phyloP scores from a whole-genome alignment of 805 yeast genomes.

The Cyberlindnera japonica region DNA sequence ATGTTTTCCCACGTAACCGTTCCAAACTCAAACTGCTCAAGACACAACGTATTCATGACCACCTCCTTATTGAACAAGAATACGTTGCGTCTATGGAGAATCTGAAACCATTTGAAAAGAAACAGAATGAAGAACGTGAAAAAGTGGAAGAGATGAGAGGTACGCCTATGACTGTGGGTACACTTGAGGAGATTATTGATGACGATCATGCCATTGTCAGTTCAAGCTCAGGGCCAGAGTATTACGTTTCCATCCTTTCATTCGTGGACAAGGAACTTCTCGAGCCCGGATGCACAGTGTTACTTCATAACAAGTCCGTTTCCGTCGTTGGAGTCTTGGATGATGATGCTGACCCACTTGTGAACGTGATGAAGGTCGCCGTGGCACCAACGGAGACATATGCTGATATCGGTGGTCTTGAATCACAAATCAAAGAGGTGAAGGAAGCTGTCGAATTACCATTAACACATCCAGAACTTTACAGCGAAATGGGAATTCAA shows the following conservation, averaged over 20 bases:
- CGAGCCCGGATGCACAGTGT: constrained; percentile 96
- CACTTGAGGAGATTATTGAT: constrained; percentile 94
- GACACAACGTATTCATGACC: constrained; percentile 96
- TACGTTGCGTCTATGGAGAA: constrained; percentile 93
- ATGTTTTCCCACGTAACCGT: constrained; percentile 87
- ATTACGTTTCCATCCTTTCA: constrained; percentile 91
- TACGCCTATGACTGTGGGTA: constrained; percentile 93
- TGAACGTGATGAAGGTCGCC: constrained; percentile 94
- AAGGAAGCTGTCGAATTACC: constrained; percentile 74
- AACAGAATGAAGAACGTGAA: constrained; percentile 93
- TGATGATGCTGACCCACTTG: constrained; percentile 98
- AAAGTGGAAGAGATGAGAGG: constrained; percentile 96
- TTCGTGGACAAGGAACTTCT: constrained; percentile 94
- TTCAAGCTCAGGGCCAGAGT: constrained; percentile 93
- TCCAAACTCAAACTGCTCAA: constrained; percentile 87
- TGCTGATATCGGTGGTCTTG: constrained; percentile 96
- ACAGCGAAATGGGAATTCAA: constrained; percentile 97
- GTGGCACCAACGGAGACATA: constrained; percentile 96
- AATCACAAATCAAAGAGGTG: constrained; percentile 93
- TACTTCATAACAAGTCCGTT: constrained; percentile 92
- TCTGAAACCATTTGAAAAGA: constrained; percentile 92
- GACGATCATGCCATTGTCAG: constrained; percentile 99
- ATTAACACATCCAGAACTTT: constrained; percentile 91
- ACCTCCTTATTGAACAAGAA: constrained; percentile 89
- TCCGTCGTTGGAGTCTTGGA: constrained; percentile 97